Percentiles rank a stretch among this genome's conserved stretches.
Evolutionary conservation across 306 rosid genomes (phyloP).

Genomic region (Rosa persica): DNA sequence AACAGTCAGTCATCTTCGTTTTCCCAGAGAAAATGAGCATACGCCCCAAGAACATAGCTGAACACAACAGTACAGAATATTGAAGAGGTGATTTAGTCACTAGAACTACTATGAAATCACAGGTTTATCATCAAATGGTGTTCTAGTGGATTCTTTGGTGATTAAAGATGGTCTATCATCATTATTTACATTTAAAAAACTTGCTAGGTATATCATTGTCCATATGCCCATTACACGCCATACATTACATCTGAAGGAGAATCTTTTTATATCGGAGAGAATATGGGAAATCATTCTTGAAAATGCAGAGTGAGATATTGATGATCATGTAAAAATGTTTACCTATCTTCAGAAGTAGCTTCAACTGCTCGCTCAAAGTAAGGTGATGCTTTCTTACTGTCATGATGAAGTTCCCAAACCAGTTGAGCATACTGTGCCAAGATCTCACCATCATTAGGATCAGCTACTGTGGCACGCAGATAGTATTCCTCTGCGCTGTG

Average conservation of each 20-base stretch:
- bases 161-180: neutral
- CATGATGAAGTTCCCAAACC: conserved; percentile 78
- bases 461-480: conserved; percentile 50
- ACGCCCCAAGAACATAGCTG: conserved; percentile 80
- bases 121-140: neutral
- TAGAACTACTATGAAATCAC: too few species aligned
- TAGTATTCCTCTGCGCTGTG: conserved; percentile 66
- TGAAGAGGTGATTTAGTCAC: neutral
- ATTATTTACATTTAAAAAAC: neutral
- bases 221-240: neutral
- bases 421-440: conserved; percentile 65
- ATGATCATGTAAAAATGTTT: conserved; percentile 24
- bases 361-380: conserved; percentile 68
- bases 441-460: conserved; percentile 66
- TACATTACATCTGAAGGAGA: neutral
- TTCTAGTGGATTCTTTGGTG: neutral
- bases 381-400: conserved; percentile 39
- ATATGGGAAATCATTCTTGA: neutral
- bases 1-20: conserved; percentile 34
- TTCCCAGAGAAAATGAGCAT: conserved; percentile 86
- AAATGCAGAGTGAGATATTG: neutral
- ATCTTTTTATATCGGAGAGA: neutral
- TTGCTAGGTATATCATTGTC: neutral
- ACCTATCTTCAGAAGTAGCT: conserved; percentile 63
- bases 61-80: conserved; percentile 19